Base-by-base conservation (phyloP, 2,329 filamentous ascomycete genomes). In the Aspergillaceae sp. region DNA sequence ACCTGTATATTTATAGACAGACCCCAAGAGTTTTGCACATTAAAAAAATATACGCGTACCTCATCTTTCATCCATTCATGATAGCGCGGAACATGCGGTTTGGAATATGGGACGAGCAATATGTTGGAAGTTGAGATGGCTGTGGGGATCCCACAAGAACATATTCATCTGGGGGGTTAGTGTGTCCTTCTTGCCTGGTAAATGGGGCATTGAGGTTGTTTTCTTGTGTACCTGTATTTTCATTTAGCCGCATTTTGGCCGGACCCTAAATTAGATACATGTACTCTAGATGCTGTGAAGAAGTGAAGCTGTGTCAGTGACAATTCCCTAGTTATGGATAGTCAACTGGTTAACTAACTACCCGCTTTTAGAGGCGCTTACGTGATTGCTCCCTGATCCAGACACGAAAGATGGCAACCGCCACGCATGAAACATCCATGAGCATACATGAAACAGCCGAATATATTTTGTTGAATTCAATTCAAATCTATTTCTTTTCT, bases 41-140 rank as follows among this genome's bases (percentile, higher is more conserved):
- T 19, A 19, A 19, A 19, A 34, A 28, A 8, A 30, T 7, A 34
- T 19, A 30, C 29, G 55, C 55, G 34, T 65, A 76, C 84, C 43
- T 83, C 76, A 58, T 92, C 83, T 72, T 90, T 78, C 90, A 97
- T 96, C 91, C 91, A 97, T 59, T 75, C 71, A 63, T 95, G 87
- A 63, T 96, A 96, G 34, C 76, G 82, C 10, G 76, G 75, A 27
- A 97, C 91, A 71, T 96, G 91, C 60, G 82, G 84, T 34, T 75
- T 68, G 51, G 84, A 83, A 67, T 96, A 96, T 0, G 90, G 90
- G 7, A 95, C 88, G 7, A 97, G 77, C 11, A 94, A 76, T 40
- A 86, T 72, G 42, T 73, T 73, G 4, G 76, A 67, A 1, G 84
- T 84, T 3, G 78, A 75, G 30, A 94, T 70, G 11, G 83, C 87